A percentile compares a stretch with the other conserved stretches of the same genome.
phyloP scores from a whole-genome alignment of 2,329 filamentous ascomycete species.

The Biscogniauxia marginata region DNA sequence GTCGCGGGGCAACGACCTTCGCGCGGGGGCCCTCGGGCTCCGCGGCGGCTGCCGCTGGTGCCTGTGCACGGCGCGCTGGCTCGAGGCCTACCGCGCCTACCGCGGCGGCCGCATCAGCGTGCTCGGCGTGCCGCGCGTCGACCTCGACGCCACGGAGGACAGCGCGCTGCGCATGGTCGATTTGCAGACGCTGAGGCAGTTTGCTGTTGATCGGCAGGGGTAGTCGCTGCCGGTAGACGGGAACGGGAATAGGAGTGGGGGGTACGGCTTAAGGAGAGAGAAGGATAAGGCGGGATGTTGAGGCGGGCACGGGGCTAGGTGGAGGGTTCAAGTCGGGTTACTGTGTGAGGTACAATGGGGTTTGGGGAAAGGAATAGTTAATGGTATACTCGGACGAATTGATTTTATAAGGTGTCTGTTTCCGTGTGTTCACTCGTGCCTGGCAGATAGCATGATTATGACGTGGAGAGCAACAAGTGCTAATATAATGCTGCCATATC shows the following conservation, averaged over 20 bases:
- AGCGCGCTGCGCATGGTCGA: slow-evolving; percentile 47
- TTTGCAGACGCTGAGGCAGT: slow-evolving; percentile 48
- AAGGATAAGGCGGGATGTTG: no score
- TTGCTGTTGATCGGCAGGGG: slow-evolving; percentile 35
- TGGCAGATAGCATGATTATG: no score
- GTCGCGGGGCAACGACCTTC: slow-evolving; percentile 57
- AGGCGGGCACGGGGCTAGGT: no score
- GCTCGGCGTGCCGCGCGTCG: slow-evolving; percentile 38
- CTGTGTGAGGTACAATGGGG: no score
- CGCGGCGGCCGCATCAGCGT: slow-evolving; percentile 38
- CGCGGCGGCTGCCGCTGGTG: slow-evolving; percentile 62
- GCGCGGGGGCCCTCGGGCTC: slow-evolving; percentile 47
- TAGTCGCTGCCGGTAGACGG: slow-evolving; percentile 2
- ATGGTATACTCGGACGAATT: no score
- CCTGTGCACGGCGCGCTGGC: slow-evolving; percentile 58
- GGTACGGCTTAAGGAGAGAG: neutral
- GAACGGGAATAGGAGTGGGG: neutral
- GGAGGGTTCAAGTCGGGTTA: no score
- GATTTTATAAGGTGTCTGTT: no score
- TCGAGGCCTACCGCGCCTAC: slow-evolving; percentile 57
- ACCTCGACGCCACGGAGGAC: slow-evolving; percentile 51
- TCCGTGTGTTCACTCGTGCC: no score
- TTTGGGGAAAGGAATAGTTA: no score
- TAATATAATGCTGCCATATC: no score
- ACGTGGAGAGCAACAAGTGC: no score